Conservation (phyloP, 176 grass and related monocot genomes). For the Cenchrus purpureus region DNA sequence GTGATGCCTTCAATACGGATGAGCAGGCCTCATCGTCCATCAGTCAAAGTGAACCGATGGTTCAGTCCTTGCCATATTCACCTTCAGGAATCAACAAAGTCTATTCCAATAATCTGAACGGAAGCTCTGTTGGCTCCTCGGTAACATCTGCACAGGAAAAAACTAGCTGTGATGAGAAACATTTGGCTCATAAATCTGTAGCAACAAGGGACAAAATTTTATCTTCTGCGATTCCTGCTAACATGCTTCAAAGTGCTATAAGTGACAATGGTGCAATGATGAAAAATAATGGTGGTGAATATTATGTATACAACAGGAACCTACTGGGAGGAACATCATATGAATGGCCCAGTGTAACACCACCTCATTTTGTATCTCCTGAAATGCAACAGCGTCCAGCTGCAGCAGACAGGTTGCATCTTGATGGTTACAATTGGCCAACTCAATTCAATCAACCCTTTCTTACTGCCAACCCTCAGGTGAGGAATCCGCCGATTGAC, state of each 20-base stretch:
- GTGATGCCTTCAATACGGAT: slow-evolving; percentile 27
- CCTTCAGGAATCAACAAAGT: slow-evolving; percentile 30
- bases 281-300: slow-evolving; percentile 59
- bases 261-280: slow-evolving; percentile 48
- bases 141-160: slow-evolving; percentile 44
- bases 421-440: slow-evolving; percentile 81
- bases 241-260: slow-evolving; percentile 44
- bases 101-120: slow-evolving; percentile 37
- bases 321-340: slow-evolving; percentile 66
- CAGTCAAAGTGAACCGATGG: slow-evolving; percentile 32
- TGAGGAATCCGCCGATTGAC: slow-evolving; percentile 57
- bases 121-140: slow-evolving; percentile 43
- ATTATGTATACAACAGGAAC: slow-evolving; percentile 62
- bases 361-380: slow-evolving; percentile 60
- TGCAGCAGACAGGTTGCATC: slow-evolving; percentile 75
- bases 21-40: slow-evolving; percentile 22
- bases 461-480: slow-evolving; percentile 63
- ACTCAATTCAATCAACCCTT: slow-evolving; percentile 70
- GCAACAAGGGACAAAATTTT: slow-evolving; percentile 35
- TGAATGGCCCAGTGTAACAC: slow-evolving; percentile 69
- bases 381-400: slow-evolving; percentile 70
- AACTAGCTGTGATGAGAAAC: slow-evolving; percentile 42
- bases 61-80: slow-evolving; percentile 44
- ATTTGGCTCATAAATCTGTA: slow-evolving; percentile 39
- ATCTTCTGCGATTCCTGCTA: slow-evolving; percentile 47